Percentiles rank a stretch among this genome's conserved stretches.
phyloP scores from a whole-genome alignment of 2,329 filamentous ascomycete genomes.

The Helotiales sp. region DNA sequence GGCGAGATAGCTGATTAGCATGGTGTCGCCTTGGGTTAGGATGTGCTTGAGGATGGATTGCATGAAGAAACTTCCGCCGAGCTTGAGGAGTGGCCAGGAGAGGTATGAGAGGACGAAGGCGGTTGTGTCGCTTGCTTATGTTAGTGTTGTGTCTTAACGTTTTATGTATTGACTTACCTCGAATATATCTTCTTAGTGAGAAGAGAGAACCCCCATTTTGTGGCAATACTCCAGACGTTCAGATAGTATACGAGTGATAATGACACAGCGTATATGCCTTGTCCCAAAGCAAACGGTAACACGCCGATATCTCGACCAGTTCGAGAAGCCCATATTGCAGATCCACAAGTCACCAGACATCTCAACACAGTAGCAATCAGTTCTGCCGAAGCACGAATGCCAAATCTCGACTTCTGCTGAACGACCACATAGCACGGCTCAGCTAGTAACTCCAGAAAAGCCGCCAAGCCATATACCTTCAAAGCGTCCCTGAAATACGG shows the following conservation, averaged over 20 bases:
- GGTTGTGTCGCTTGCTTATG: conserved; percentile 24
- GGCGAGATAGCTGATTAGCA: conserved; percentile 81
- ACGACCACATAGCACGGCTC: conserved; percentile 91
- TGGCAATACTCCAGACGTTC: conserved; percentile 62
- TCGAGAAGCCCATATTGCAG: conserved; percentile 67
- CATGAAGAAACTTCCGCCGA: conserved; percentile 82
- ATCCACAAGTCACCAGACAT: conserved; percentile 74
- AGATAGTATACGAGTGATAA: conserved; percentile 73
- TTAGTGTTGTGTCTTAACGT: conserved; percentile 13
- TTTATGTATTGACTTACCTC: conserved; percentile 30
- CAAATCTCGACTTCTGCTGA: conserved; percentile 81
- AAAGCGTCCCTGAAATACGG: conserved; percentile 65
- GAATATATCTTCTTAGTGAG: conserved; percentile 52
- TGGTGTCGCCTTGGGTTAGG: conserved; percentile 90
- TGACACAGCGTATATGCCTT: conserved; percentile 74
- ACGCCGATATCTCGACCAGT: conserved; percentile 67
- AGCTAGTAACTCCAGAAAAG: conserved; percentile 75
- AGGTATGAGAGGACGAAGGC: conserved; percentile 52
- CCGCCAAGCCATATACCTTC: conserved; percentile 60
- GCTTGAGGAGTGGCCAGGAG: conserved; percentile 69
- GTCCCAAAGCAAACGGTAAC: conserved; percentile 87
- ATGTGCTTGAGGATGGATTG: conserved; percentile 92
- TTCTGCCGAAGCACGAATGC: conserved; percentile 81
- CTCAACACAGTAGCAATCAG: conserved; percentile 78
- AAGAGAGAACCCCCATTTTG: conserved; percentile 70